A percentile compares a stretch with the other conserved stretches of the same genome.
Conservation (phyloP, 805 yeast species). For the Kluyveromyces wickerhamii region DNA sequence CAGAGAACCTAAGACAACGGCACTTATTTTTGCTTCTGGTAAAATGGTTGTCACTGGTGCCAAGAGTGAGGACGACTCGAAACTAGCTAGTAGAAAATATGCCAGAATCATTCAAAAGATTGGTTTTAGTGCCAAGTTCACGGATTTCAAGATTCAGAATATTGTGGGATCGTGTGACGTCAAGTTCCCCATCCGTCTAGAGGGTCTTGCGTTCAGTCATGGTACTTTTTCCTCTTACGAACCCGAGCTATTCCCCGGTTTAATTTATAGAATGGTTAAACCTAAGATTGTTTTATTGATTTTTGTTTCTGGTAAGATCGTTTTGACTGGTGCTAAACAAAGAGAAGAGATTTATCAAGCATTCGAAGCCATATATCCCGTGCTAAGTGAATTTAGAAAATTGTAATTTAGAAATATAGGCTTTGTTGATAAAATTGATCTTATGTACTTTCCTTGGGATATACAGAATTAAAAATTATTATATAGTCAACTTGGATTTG, state of each 20-base stretch:
- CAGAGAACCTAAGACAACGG: constrained; percentile 97
- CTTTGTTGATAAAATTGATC: no score
- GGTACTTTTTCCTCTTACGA: constrained; percentile 98
- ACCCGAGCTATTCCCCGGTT: constrained; percentile 96
- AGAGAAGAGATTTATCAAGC: constrained; percentile 98
- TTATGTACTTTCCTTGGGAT: no score
- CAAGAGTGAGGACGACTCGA: constrained; percentile 96
- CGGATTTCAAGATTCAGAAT: constrained; percentile 96
- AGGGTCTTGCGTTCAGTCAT: constrained; percentile 95
- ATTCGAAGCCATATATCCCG: constrained; percentile 96
- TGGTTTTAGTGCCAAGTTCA: constrained; percentile 95
- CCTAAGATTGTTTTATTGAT: constrained; percentile 94
- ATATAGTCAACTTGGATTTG: no score
- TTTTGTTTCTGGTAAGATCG: constrained; percentile 96
- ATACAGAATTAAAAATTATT: no score
- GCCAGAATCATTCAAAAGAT: constrained; percentile 97
- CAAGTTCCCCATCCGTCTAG: constrained; percentile 92
- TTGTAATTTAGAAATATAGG: constrained; percentile 27
- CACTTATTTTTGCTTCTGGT: constrained; percentile 95
- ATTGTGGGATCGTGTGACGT: constrained; percentile 99
- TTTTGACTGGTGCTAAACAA: constrained; percentile 96
- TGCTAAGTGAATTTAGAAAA: constrained; percentile 94
- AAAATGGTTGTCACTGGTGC: constrained; percentile 99
- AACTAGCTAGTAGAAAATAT: constrained; percentile 92
- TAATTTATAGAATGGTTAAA: constrained; percentile 98